A percentile compares a stretch with the other conserved stretches of the same genome.
Conservation (phyloP, 345 rosid genomes). For the Erodium maritimum region DNA sequence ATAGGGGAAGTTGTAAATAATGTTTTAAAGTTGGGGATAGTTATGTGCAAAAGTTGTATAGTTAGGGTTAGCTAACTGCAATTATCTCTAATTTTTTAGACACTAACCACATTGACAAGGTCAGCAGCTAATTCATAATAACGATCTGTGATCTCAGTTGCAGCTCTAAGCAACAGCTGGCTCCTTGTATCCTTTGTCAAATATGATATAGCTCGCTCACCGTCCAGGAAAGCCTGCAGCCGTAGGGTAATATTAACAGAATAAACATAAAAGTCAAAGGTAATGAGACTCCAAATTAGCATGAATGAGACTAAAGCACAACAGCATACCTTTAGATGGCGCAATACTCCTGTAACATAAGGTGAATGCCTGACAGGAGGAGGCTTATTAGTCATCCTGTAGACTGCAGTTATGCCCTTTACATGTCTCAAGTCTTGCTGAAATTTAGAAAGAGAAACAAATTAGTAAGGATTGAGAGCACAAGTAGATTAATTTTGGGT, state of each 20-base stretch:
- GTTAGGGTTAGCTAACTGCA: no score
- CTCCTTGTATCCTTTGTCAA: conserved; percentile 51
- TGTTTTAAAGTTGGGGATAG: no score
- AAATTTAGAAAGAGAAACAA: conserved; percentile 7
- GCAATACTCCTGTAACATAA: conserved; percentile 63
- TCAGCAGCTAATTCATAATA: conserved; percentile 76
- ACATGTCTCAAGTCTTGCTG: conserved; percentile 72
- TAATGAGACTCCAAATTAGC: background rate
- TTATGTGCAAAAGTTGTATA: no score
- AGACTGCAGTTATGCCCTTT: conserved; percentile 81
- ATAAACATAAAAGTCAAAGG: background rate
- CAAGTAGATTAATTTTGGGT: background rate
- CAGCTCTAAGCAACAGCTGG: conserved; percentile 38
- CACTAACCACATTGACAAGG: conserved; percentile 71
- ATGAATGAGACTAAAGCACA: background rate
- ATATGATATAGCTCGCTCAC: conserved; percentile 53
- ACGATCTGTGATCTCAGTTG: conserved; percentile 57
- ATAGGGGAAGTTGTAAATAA: no score
- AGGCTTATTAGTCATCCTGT: conserved; percentile 89
- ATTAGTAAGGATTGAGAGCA: conserved; percentile 1
- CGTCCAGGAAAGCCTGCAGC: conserved; percentile 61
- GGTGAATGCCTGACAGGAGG: conserved; percentile 88
- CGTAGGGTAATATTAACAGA: background rate
- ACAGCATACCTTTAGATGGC: conserved; percentile 60
- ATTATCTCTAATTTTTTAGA: no score